Evolutionary conservation across 495 filamentous ascomycete species (phyloP).

Genomic region (Echria macrotheca): DNA sequence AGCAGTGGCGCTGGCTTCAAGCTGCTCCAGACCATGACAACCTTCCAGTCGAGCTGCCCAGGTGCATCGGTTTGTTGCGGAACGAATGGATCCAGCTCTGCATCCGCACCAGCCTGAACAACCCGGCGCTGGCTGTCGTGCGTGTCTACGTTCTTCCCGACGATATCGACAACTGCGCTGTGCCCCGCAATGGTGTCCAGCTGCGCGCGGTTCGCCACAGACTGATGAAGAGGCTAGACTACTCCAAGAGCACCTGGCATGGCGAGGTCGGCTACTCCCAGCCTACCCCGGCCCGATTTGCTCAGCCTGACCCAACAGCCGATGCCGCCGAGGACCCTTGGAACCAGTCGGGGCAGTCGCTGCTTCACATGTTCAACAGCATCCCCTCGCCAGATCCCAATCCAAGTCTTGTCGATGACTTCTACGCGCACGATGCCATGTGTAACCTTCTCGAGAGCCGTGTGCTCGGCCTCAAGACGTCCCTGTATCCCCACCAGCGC

Average conservation of each 20-base stretch:
- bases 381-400: slow-evolving; percentile 64
- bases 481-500: slow-evolving; percentile 72
- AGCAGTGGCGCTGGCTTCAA: slow-evolving; percentile 24
- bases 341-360: slow-evolving; percentile 39
- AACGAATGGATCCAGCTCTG: slow-evolving; percentile 41
- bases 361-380: slow-evolving; percentile 85
- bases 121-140: slow-evolving; percentile 29
- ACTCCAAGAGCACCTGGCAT: slow-evolving; percentile 50
- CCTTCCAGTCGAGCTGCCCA: no score
- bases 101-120: slow-evolving; percentile 18
- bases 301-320: no score
- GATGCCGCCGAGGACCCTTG: not conserved
- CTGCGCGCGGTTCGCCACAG: slow-evolving; percentile 42
- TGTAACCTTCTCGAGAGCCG: slow-evolving; percentile 52
- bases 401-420: slow-evolving; percentile 47
- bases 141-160: slow-evolving; percentile 64
- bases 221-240: slow-evolving; percentile 54
- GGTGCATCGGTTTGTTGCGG: slow-evolving; percentile 24
- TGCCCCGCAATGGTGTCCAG: slow-evolving; percentile 38
- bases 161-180: slow-evolving; percentile 50
- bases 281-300: not conserved
- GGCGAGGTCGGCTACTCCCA: slow-evolving; percentile 26
- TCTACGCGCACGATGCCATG: slow-evolving; percentile 56
- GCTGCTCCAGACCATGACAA: no score
- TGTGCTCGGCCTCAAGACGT: slow-evolving; percentile 58